Conservation (phyloP, 495 filamentous ascomycete species). For the Saxispiralis lemnorum region DNA sequence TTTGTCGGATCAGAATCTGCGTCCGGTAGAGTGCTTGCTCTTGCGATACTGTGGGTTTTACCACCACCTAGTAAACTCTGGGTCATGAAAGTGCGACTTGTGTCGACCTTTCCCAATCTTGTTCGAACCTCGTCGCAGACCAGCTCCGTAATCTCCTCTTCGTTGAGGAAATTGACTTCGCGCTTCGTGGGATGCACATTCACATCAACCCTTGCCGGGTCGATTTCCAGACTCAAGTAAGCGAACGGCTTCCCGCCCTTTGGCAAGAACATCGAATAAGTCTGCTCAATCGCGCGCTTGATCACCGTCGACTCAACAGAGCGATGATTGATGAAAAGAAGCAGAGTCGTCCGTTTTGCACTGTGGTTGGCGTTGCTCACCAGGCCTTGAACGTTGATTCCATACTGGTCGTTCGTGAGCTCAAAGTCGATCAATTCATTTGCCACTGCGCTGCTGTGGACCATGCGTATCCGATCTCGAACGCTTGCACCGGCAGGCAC, state of each 20-base stretch:
- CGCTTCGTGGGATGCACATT: conserved; percentile 96
- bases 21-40: conserved; percentile 2
- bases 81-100: conserved; percentile 83
- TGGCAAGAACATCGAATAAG: conserved; percentile 75
- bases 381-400: conserved; percentile 65
- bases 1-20: not conserved
- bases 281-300: conserved; percentile 80
- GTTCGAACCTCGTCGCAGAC: conserved; percentile 67
- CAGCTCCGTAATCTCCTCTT: conserved; percentile 85
- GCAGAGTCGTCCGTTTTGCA: conserved; percentile 71
- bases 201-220: conserved; percentile 85
- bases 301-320: conserved; percentile 86
- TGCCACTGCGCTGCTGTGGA: conserved; percentile 71
- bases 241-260: conserved; percentile 91
- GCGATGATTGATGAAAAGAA: conserved; percentile 95
- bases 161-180: conserved; percentile 95
- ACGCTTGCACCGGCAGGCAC: conserved; percentile 52
- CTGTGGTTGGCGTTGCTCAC: conserved; percentile 92
- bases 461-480: conserved; percentile 71
- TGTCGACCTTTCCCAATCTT: conserved; percentile 75
- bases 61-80: conserved; percentile 71
- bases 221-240: conserved; percentile 85
- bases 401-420: conserved; percentile 55
- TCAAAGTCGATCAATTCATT: conserved; percentile 75
- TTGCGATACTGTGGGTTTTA: conserved; percentile 25